A percentile compares a stretch with the other conserved stretches of the same genome.
phyloP scores from a whole-genome alignment of 2,329 filamentous ascomycete genomes.

The Allantophomopsis lycopodina region DNA sequence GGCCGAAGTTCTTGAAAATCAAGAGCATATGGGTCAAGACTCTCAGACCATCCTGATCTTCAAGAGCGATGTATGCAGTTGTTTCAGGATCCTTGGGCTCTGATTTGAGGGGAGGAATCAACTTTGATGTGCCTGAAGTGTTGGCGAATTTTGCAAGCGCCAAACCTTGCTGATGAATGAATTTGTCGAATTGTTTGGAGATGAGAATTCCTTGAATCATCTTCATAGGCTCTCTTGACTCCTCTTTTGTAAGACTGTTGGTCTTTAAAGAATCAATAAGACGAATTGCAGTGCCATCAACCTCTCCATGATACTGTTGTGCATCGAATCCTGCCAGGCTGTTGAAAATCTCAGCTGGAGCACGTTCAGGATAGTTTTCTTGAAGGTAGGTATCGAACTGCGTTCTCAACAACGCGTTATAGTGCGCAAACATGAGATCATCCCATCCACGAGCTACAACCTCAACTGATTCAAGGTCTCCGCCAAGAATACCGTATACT shows the following conservation, averaged over 20 bases:
- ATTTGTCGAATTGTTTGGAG: conserved; percentile 41
- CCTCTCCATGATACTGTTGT: conserved; percentile 45
- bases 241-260: conserved; percentile 36
- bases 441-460: conserved; percentile 70
- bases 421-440: conserved; percentile 75
- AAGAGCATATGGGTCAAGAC: conserved; percentile 59
- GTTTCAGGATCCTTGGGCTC: conserved; percentile 21
- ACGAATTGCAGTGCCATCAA: conserved; percentile 34
- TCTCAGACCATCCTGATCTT: conserved; percentile 47
- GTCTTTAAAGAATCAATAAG: conserved; percentile 48
- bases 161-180: conserved; percentile 45
- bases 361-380: conserved; percentile 35
- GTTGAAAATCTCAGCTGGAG: conserved; percentile 37
- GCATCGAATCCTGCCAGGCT: conserved; percentile 52
- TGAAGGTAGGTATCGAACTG: conserved; percentile 65
- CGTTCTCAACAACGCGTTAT: conserved; percentile 70
- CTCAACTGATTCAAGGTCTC: conserved; percentile 67
- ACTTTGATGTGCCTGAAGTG: conserved; percentile 27
- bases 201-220: conserved; percentile 66
- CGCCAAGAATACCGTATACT: conserved; percentile 81
- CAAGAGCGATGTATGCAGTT: conserved; percentile 35
- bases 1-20: conserved; percentile 46
- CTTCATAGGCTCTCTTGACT: conserved; percentile 55
- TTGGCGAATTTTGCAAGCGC: conserved; percentile 30
- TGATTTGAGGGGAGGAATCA: conserved; percentile 25